Base-by-base conservation (phyloP, 371 early-diverging fungal genomes). In the Mortierella sp. region DNA sequence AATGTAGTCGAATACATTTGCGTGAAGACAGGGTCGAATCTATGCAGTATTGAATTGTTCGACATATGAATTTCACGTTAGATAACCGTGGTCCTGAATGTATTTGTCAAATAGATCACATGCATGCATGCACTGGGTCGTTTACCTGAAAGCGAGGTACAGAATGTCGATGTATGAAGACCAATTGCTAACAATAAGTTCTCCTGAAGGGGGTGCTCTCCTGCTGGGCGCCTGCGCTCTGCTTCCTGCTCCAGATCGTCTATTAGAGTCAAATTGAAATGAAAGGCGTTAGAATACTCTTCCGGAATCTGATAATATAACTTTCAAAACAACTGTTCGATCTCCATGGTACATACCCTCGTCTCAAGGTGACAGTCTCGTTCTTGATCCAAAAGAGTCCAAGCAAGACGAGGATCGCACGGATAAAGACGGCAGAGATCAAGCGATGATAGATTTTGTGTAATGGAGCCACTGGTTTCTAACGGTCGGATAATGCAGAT, bases 111-210 rank as follows among this genome's bases (percentile, higher is more conserved):
- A 43, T 5, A 18, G 10, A 68, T n/a, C 21, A 12, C 10, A 10
- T 24, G 2, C 8, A 68, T 2, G 11, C 11, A 24, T 8, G 21
- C 10, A 41, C 7, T 16, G 11, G 35, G 12, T 44, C 4, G 5
- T 0, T 76, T 90, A 96, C 92, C 89, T 84, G 77, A 88, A 93
- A 4, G 93, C 93, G n/a, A 96, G 87, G 73, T 95, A 96, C 54
- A 97, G 68, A 6, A 97, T 83, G 74, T 97, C 97, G 60, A 97
- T 88, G 80, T 97, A 97, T 5, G 97, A 97, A 1, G 93, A 91
- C 90, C 96, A 96, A 87, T 97, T 97, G 72, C 95, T 89, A 16
- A 97, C 88, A 68, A 97, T 94, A 6, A 97, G 74, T 80, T 96
- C 93, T 72, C 96, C 97, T 55, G 74, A 74, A 18, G 84, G 43